Evolutionary conservation across 2,329 filamentous ascomycete species (phyloP).

Genomic region (Bipolaris gigantea): DNA sequence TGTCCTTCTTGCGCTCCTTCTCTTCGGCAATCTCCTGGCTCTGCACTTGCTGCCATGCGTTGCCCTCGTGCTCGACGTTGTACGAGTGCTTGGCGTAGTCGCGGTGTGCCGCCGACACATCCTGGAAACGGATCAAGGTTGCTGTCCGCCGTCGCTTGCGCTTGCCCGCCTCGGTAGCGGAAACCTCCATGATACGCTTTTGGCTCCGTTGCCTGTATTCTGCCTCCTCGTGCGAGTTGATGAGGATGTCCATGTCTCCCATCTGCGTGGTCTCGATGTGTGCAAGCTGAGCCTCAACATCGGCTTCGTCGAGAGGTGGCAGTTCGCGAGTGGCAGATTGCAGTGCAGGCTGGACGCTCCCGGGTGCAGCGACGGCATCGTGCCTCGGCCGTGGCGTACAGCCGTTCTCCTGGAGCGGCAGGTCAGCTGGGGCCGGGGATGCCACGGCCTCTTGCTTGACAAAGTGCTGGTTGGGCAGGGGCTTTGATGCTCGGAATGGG

Average conservation of each 20-base stretch:
- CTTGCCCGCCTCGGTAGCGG: constrained; percentile 63
- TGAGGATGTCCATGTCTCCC: constrained; percentile 59
- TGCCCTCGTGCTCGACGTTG: constrained; percentile 73
- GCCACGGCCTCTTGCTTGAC: constrained; percentile 41
- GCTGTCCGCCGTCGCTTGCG: constrained; percentile 66
- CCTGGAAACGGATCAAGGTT: constrained; percentile 59
- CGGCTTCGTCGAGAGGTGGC: constrained; percentile 57
- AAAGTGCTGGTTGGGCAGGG: constrained; percentile 26
- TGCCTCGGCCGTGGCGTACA: constrained; percentile 20
- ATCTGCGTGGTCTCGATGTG: constrained; percentile 60
- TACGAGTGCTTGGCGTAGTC: constrained; percentile 75
- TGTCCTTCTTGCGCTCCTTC: constrained; percentile 99
- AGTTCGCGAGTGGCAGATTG: constrained; percentile 31
- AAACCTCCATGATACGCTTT: constrained; percentile 71
- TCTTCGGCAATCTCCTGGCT: constrained; percentile 89
- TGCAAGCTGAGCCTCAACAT: constrained; percentile 67
- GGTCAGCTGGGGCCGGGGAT: constrained; percentile 34
- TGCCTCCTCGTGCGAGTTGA: constrained; percentile 55
- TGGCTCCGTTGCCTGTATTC: constrained; percentile 58
- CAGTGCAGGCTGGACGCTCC: constrained; percentile 18
- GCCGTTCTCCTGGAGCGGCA: constrained; percentile 25
- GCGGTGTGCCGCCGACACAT: constrained; percentile 67
- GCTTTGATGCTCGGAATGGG: constrained; percentile 25
- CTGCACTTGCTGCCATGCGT: constrained; percentile 83
- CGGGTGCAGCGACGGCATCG: constrained; percentile 30